Percentiles rank a stretch among this genome's conserved stretches.
Evolutionary conservation across 345 rosid species (phyloP).

Genomic region (Isatis tinctoria): DNA sequence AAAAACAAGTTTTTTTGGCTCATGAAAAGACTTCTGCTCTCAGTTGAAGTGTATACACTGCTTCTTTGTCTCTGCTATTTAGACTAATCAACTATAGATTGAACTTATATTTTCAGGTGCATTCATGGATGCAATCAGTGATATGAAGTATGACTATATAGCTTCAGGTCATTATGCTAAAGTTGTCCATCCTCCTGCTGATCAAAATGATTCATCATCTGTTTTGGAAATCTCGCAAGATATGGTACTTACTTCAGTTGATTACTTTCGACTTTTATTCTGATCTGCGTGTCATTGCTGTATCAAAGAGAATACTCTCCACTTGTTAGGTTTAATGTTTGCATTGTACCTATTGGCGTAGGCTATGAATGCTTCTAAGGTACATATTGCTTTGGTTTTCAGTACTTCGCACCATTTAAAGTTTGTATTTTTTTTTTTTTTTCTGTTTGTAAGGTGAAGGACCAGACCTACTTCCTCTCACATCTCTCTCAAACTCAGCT

Average conservation of each 20-base stretch:
- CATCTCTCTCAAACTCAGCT: slow-evolving; percentile 85
- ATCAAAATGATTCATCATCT: slow-evolving; percentile 48
- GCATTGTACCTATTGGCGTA: background rate
- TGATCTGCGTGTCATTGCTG: no score
- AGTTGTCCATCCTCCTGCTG: slow-evolving; percentile 58
- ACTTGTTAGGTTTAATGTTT: no score
- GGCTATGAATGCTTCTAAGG: background rate
- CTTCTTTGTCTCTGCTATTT: background rate
- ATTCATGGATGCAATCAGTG: slow-evolving; percentile 76
- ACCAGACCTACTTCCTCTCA: slow-evolving; percentile 94
- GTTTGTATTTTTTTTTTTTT: no score
- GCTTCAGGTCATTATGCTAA: slow-evolving; percentile 94
- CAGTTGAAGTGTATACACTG: no score
- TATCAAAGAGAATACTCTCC: no score
- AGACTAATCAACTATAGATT: background rate
- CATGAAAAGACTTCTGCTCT: background rate
- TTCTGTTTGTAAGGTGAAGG: slow-evolving; percentile 58
- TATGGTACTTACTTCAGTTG: no score
- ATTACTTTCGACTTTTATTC: no score
- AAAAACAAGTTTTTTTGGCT: background rate
- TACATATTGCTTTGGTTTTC: background rate
- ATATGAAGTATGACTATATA: slow-evolving; percentile 62
- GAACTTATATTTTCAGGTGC: slow-evolving; percentile 53
- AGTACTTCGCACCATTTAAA: background rate
- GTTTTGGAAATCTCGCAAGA: slow-evolving; percentile 70